phyloP scores from a whole-genome alignment of 306 rosid species.

The Vigna trinervia region DNA sequence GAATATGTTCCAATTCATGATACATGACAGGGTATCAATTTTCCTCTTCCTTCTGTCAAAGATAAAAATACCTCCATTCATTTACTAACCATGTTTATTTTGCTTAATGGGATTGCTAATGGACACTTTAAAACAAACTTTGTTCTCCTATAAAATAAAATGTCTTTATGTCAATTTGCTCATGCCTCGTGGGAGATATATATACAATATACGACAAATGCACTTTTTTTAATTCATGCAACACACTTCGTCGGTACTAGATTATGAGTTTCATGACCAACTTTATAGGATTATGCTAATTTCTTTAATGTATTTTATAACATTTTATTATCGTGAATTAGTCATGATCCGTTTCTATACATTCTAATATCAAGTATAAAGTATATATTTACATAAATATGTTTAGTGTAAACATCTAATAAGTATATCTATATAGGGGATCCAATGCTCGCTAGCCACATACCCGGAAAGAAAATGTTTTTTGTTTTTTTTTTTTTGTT shows the following conservation, averaged over 20 bases:
- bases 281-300: background rate
- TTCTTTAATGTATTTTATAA: background rate
- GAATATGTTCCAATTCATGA: constrained; percentile 57
- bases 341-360: background rate
- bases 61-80: constrained; percentile 35
- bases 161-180: constrained; percentile 34
- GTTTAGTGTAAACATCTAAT: no score
- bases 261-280: constrained; percentile 13
- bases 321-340: background rate
- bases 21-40: constrained; percentile 36
- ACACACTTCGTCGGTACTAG: constrained; percentile 19
- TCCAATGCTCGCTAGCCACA: no score
- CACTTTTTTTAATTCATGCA: constrained; percentile 14
- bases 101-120: background rate
- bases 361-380: background rate
- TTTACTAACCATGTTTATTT: background rate
- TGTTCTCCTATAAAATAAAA: constrained; percentile 36
- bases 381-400: no score
- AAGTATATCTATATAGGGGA: no score
- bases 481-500: no score
- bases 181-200: background rate
- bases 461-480: no score
- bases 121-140: constrained; percentile 36
- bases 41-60: constrained; percentile 32
- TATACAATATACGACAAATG: background rate